Conservation (phyloP, 2,329 filamentous ascomycete genomes). For the Colletotrichum sp. region DNA sequence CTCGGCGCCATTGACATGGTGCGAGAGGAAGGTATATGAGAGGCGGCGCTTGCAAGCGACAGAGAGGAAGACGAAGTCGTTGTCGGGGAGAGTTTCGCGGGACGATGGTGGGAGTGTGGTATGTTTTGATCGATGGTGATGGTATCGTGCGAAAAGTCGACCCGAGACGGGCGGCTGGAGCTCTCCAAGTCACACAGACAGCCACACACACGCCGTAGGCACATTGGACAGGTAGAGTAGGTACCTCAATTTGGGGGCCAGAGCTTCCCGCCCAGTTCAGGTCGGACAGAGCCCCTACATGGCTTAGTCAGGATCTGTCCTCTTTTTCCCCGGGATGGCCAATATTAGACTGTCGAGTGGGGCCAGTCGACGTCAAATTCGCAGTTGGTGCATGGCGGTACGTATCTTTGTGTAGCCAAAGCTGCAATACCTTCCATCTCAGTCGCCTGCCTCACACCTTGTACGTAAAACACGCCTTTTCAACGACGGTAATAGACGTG, state of each 20-base stretch:
- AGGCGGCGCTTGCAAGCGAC: background rate
- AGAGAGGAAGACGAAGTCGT: background rate
- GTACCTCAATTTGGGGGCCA: background rate
- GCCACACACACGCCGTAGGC: background rate
- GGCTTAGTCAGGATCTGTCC: constrained; percentile 14
- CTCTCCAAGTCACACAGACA: constrained; percentile 6
- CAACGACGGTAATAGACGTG: background rate
- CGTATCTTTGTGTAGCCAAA: background rate
- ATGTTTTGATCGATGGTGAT: background rate
- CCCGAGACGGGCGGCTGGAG: constrained; percentile 12
- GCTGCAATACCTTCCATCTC: background rate
- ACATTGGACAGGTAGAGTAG: background rate
- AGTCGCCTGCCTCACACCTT: background rate
- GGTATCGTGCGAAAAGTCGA: constrained; percentile 11
- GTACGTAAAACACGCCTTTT: background rate
- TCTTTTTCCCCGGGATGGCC: background rate
- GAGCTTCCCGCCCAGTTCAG: background rate
- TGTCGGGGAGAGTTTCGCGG: background rate
- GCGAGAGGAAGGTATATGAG: background rate
- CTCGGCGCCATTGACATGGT: constrained; percentile 68
- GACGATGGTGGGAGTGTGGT: background rate
- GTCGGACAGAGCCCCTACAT: background rate
- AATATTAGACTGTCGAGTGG: background rate
- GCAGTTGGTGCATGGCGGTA: background rate
- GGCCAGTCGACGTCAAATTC: constrained; percentile 8